Evolutionary conservation across 176 grass and related monocot genomes (phyloP), one percentile per base, ranked within the genome.

Genomic region (Carex littledalei): DNA sequence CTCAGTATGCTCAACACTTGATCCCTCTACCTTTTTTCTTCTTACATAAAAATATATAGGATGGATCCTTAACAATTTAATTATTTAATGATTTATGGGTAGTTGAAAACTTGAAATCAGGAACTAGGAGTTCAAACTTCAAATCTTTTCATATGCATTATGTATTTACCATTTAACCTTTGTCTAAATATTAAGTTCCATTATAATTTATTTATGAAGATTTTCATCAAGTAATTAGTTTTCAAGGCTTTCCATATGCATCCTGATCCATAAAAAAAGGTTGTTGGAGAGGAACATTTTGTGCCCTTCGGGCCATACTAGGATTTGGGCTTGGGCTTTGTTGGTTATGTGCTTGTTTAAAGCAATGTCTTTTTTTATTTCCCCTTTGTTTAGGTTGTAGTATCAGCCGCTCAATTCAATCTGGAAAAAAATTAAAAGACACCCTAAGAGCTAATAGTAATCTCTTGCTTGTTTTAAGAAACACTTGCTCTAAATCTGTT

Each of bases 1-100:
- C 94, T 18, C 91, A 94, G 95, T 98, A 91, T 55, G 89, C 80
- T 82, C 15, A 16, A 60, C 31, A 29, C 21, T 43, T 10, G 11
- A 53, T 1, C 1, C 29, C 41, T n/a, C 0, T 39, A 1, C 32
- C 47, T 55, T 72, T 47, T 78, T 34, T 66, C 34, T 12, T 43
- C 6, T 83, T 32, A 14, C 5, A 73, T 12, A 50, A 26, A 43
- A 18, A 17, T 67, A 79, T 47, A 56, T 84, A 45, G 17, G 35
- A 45, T 45, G 8, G 68, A 71, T 69, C 17, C 56, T 34, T 61
- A 31, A 71, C 59, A 15, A 24, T 57, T n/a, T 34, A 69, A 5
- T 26, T 66, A 22, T 83, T 6, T 83, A 17, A 6, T 45, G 26
- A 57, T 59, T 70, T 8, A 8, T 64, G n/a, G 34, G n/a, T 83